Percentiles rank a stretch among this genome's conserved stretches.
phyloP scores from a whole-genome alignment of 1,139 yeast genomes.

The Zygoascus hellenicus region DNA sequence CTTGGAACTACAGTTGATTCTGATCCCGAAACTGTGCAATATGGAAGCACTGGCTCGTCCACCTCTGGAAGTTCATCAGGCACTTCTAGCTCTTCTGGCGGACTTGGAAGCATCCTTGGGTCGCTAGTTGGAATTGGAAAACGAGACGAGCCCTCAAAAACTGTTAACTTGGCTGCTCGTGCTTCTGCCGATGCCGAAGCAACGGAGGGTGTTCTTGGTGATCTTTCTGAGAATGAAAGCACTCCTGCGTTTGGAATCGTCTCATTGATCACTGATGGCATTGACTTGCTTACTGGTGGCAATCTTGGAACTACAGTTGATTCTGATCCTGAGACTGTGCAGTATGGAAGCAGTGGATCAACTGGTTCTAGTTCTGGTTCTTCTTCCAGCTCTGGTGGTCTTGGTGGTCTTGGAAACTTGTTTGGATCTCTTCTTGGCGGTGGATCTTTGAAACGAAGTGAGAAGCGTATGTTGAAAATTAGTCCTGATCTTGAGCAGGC shows the following conservation, averaged over 20 bases:
- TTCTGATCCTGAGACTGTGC: conserved; percentile 2
- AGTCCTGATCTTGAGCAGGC: neutral
- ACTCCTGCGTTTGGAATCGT: neutral
- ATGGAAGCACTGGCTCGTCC: neutral
- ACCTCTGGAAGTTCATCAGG: neutral
- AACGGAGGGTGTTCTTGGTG: neutral
- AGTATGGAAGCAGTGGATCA: neutral
- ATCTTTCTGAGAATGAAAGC: neutral
- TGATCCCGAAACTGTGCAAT: conserved; percentile 2
- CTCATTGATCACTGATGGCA: conserved; percentile 8
- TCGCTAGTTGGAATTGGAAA: neutral
- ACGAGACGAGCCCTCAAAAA: neutral
- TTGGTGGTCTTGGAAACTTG: neutral
- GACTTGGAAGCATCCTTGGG: neutral
- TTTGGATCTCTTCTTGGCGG: neutral
- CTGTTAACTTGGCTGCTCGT: neutral
- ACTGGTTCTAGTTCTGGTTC: neutral
- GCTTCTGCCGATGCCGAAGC: neutral
- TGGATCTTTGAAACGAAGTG: neutral
- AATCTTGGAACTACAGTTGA: neutral
- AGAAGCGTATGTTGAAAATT: neutral
- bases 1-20: neutral
- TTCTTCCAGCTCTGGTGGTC: neutral
- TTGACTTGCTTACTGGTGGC: conserved; percentile 2
- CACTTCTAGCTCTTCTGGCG: neutral